These are phyloP conservation scores for Phytophthora pisi DNA, from an alignment of 352 stramenopile genomes.

Conservation along the genomic window DNA sequence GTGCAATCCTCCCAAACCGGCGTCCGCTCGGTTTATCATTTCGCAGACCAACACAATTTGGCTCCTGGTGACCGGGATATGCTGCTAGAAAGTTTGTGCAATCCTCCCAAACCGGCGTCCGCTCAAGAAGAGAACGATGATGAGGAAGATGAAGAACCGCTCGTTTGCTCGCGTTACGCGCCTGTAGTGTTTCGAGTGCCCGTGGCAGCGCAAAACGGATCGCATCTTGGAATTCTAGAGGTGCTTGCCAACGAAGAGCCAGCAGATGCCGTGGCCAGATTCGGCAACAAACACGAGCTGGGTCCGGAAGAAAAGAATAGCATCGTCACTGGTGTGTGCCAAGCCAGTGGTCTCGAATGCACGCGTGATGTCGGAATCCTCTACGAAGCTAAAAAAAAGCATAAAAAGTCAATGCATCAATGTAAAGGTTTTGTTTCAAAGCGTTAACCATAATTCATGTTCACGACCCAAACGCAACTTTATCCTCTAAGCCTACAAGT, in stretches of 20 bases:
- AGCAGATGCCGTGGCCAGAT: slow-evolving; percentile 72
- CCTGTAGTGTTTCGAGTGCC: slow-evolving; percentile 66
- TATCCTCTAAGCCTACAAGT: too few relatives aligned
- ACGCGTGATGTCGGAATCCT: slow-evolving; percentile 62
- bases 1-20: slow-evolving; percentile 33
- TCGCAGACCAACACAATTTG: slow-evolving; percentile 60
- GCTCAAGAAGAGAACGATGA: slow-evolving; percentile 5
- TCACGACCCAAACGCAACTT: too few relatives aligned
- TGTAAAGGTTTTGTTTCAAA: too few relatives aligned
- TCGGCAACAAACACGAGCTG: slow-evolving; percentile 76
- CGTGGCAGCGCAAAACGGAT: slow-evolving; percentile 64
- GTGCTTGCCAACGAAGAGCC: slow-evolving; percentile 70
- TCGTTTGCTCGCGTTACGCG: slow-evolving; percentile 64
- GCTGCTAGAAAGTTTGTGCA: slow-evolving; percentile 64
- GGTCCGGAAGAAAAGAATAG: slow-evolving; percentile 59
- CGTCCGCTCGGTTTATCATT: slow-evolving; percentile 49
- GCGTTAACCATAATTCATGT: too few relatives aligned
- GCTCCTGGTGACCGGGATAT: slow-evolving; percentile 38
- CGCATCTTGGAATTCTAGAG: slow-evolving; percentile 64
- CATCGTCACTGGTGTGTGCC: slow-evolving; percentile 58
- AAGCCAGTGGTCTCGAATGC: slow-evolving; percentile 57
- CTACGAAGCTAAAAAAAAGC: slow-evolving; percentile 40
- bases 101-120: slow-evolving; percentile 7
- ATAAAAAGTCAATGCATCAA: too few relatives aligned
- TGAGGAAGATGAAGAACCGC: slow-evolving; percentile 22